Percentiles rank a stretch among this genome's conserved stretches.
phyloP scores from a whole-genome alignment of 352 stramenopile species.

The Pythium grandisporangium region DNA sequence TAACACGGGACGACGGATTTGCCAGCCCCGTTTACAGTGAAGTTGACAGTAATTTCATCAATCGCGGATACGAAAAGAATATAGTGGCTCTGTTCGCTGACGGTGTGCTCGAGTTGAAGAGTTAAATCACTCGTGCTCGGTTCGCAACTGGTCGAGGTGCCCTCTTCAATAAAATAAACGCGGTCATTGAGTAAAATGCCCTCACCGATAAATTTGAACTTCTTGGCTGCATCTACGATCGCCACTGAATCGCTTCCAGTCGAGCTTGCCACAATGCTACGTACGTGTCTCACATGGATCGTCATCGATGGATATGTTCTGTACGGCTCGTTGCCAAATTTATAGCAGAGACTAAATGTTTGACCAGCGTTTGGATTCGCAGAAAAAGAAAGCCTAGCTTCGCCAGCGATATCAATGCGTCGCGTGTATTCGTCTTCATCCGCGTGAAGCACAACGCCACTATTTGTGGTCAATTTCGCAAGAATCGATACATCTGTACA shows the following conservation, averaged over 20 bases:
- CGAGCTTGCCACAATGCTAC: conserved; percentile 12
- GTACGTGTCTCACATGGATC: conserved; percentile 39
- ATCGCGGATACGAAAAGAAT: conserved; percentile 25
- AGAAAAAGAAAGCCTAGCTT: conserved; percentile 25
- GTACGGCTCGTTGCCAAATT: conserved; percentile 59
- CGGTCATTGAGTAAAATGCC: conserved; percentile 43
- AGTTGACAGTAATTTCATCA: conserved; percentile 22
- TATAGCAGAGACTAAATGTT: conserved; percentile 54
- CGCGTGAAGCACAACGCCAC: conserved; percentile 4
- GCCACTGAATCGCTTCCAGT: conserved; percentile 25
- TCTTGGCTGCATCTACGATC: conserved; percentile 40
- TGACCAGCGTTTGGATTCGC: conserved; percentile 24
- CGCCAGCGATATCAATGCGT: conserved; percentile 6
- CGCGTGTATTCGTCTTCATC: conserved; percentile 41
- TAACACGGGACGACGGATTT: conserved; percentile 36
- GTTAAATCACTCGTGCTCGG: conserved; percentile 19
- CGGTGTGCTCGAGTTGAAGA: conserved; percentile 20
- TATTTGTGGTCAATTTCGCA: conserved; percentile 15
- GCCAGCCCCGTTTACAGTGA: conserved; percentile 21
- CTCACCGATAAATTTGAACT: conserved; percentile 37
- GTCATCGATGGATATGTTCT: conserved; percentile 30
- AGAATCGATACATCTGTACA: conserved; percentile 27
- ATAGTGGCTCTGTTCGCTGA: conserved; percentile 19
- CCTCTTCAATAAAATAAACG: conserved; percentile 43
- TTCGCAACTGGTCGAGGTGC: conserved; percentile 20